Evolutionary conservation across 495 filamentous ascomycete species (phyloP), one percentile per base, ranked within the genome.

Genomic region (Cairneyella variabilis): DNA sequence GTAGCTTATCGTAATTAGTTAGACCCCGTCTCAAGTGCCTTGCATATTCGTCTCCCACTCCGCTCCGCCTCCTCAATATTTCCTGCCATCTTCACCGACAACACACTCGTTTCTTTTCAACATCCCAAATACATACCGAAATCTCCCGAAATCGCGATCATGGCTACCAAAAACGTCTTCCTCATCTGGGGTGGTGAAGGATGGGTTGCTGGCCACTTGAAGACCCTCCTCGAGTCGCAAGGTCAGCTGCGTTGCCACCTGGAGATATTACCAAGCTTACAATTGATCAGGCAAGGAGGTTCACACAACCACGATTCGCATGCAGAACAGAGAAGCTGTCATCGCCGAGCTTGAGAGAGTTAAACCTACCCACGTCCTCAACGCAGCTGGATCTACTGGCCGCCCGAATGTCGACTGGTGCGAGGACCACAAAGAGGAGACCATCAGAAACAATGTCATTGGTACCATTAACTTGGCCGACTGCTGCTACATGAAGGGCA

Each of bases 381-480:
- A 84, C 62, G 77, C 76, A 54, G 82, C 82, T 40, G 82, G 82
- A 25, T 82, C 76, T 56, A 85, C 82, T n/a, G 82, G 82, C 34
- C 76, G 82, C 18, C 82, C 82, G 46, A 85, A 85, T 56, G 82
- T 85, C 60, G 82, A 85, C 67, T 85, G 82, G 82, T 85, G 82
- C 58, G 82, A 85, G 67, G 80, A 83, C 60, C 78, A 85, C 67
- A 82, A 74, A 64, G 75, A 83, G 63, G 76, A 77, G 30, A 85
- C 82, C 32, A 76, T 85, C 60, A 68, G 80, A 51, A 82, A 77
- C 60, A 85, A 85, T 52, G 82, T 80, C 40, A 74, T 83, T 49
- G 82, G 82, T 47, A 77, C 82, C 3, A 60, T 85, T 56, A 84
- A 84, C 61, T 66, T 85, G 60, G 68, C 80, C 41, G 82, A 83